Percentiles rank a stretch among this genome's conserved stretches.
phyloP scores from a whole-genome alignment of 2,329 filamentous ascomycete genomes.

The Aspergillus sp. region DNA sequence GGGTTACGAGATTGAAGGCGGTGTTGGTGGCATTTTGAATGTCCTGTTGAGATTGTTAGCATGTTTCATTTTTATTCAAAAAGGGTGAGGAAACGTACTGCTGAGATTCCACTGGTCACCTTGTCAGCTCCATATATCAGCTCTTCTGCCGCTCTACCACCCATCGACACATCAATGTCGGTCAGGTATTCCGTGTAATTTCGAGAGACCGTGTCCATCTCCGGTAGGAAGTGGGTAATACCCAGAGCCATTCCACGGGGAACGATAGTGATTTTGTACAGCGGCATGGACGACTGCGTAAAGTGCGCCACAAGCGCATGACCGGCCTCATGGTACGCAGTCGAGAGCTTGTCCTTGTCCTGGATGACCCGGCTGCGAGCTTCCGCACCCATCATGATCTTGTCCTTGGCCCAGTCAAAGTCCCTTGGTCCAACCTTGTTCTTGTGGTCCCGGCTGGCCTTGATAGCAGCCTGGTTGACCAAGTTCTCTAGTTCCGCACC shows the following conservation, averaged over 20 bases:
- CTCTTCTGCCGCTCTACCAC: slow-evolving; percentile 83
- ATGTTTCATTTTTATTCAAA: background rate
- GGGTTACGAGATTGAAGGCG: slow-evolving; percentile 81
- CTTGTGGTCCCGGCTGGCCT: slow-evolving; percentile 81
- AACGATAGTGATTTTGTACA: slow-evolving; percentile 97
- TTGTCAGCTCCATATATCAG: slow-evolving; percentile 85
- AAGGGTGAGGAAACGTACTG: slow-evolving; percentile 47
- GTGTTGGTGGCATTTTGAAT: slow-evolving; percentile 73
- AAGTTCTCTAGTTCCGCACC: slow-evolving; percentile 95
- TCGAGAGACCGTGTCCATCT: slow-evolving; percentile 86
- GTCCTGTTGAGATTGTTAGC: slow-evolving; percentile 51
- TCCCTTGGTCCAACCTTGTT: slow-evolving; percentile 68
- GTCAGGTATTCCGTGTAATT: slow-evolving; percentile 79
- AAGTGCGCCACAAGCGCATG: slow-evolving; percentile 88
- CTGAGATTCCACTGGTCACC: slow-evolving; percentile 80
- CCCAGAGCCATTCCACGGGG: slow-evolving; percentile 81
- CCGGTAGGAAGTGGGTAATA: slow-evolving; percentile 78
- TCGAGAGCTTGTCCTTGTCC: slow-evolving; percentile 88
- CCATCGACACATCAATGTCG: slow-evolving; percentile 71
- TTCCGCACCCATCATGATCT: slow-evolving; percentile 95
- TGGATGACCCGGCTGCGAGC: slow-evolving; percentile 82
- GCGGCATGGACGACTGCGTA: slow-evolving; percentile 63
- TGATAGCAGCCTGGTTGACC: slow-evolving; percentile 90
- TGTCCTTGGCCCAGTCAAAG: slow-evolving; percentile 97
- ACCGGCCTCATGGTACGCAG: slow-evolving; percentile 93